Conservation (phyloP, 305 asterid genomes). For the Euphrasia arctica region DNA sequence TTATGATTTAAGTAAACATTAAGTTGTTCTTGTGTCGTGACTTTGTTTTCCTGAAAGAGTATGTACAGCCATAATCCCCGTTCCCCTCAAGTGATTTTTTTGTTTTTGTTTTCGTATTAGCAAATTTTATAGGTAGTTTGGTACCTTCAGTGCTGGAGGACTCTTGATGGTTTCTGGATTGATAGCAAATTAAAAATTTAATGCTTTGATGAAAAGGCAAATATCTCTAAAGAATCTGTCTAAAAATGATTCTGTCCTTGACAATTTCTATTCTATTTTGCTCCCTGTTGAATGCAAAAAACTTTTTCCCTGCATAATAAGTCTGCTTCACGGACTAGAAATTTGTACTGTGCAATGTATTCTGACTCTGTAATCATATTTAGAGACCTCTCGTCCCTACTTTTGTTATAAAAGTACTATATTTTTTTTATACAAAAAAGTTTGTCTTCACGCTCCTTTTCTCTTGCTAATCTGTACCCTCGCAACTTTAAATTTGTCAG, state of each 20-base stretch:
- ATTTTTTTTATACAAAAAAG: no score
- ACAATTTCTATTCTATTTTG: neutral
- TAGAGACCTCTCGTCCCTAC: no score
- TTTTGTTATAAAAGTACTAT: no score
- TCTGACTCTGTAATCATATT: no score
- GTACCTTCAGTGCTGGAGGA: conserved; percentile 8
- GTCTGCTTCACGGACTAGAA: neutral
- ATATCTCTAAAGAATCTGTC: neutral
- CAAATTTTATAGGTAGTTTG: neutral
- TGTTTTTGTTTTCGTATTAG: neutral
- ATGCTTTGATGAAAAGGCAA: conserved; percentile 15
- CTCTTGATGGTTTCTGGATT: conserved; percentile 2
- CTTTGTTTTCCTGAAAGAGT: conserved; percentile 5
- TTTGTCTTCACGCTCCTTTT: no score
- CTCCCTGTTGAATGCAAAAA: neutral
- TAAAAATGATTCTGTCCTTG: conserved; percentile 3
- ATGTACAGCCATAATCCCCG: neutral
- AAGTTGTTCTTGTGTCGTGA: conserved; percentile 10
- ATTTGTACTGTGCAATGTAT: no score
- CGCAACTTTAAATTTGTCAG: neutral
- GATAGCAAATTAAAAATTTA: neutral
- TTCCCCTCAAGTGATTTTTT: neutral
- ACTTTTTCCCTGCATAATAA: conserved; percentile 12
- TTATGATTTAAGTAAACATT: conserved; percentile 15
- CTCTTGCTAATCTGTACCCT: conserved; percentile 9